These are phyloP conservation scores for Corylus avellana DNA, from an alignment of 306 rosid genomes.

Conservation along the genomic window DNA sequence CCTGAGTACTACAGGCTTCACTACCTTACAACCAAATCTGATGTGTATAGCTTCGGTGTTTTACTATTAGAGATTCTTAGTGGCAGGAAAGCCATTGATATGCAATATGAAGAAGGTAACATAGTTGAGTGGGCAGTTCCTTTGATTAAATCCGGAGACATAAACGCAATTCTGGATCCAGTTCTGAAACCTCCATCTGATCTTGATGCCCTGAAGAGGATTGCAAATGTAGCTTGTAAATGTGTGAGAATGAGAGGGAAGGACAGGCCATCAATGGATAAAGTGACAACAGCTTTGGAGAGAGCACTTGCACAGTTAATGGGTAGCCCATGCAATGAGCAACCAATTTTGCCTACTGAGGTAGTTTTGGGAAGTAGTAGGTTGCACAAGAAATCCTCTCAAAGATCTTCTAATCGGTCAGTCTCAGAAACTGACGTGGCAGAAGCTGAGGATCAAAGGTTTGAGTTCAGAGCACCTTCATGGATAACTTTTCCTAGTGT, in stretches of 20 bases:
- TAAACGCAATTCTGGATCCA: constrained; percentile 61
- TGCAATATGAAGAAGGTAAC: constrained; percentile 86
- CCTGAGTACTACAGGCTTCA: constrained; percentile 98
- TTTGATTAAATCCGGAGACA: constrained; percentile 67
- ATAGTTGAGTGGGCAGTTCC: constrained; percentile 99
- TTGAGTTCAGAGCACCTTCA: constrained; percentile 88
- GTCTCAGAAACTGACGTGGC: constrained; percentile 70
- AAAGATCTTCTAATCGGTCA: constrained; percentile 79
- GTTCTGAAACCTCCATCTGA: constrained; percentile 70
- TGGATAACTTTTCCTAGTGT: constrained; percentile 98
- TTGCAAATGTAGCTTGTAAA: constrained; percentile 88
- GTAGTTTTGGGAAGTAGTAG: constrained; percentile 90
- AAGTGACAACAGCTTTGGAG: constrained; percentile 90
- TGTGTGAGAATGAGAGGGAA: constrained; percentile 97
- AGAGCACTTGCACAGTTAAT: constrained; percentile 77
- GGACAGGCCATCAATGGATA: constrained; percentile 97
- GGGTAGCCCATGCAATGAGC: constrained; percentile 93
- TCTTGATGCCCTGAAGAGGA: constrained; percentile 79
- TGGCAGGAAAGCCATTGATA: constrained; percentile 93
- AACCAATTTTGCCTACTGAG: constrained; percentile 93
- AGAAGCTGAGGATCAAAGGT: constrained; percentile 78
- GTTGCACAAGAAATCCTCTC: constrained; percentile 86
- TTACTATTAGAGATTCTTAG: constrained; percentile 81
- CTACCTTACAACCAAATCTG: constrained; percentile 94
- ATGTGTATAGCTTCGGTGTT: constrained; percentile 94